phyloP scores from a whole-genome alignment of 192 early-diverging fungal species.

The Coemansia furcata region DNA sequence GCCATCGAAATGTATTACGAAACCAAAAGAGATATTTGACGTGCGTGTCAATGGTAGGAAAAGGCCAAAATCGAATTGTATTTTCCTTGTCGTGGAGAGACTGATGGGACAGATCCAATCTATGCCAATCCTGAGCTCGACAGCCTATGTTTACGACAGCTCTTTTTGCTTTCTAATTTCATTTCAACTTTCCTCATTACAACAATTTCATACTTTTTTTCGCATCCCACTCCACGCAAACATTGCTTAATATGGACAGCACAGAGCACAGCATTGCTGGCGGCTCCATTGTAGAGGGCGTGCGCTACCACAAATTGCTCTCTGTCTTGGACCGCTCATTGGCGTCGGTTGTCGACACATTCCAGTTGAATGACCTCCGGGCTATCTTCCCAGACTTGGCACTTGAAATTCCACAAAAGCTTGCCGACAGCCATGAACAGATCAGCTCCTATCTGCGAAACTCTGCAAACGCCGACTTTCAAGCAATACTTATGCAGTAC shows the following conservation, averaged over 20 bases:
- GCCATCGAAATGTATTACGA: neutral
- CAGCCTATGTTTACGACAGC: no score
- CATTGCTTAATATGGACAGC: neutral
- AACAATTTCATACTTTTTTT: no score
- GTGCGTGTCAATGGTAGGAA: neutral
- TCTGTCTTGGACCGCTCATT: conserved; percentile 52
- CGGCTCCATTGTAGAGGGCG: conserved; percentile 18
- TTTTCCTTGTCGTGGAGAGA: neutral
- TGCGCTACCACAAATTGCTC: conserved; percentile 49
- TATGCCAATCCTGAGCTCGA: no score
- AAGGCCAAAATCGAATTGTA: neutral
- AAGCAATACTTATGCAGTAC: conserved; percentile 52
- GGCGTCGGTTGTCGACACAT: conserved; percentile 44
- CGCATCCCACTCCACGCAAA: no score
- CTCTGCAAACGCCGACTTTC: conserved; percentile 49
- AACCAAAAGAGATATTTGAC: neutral
- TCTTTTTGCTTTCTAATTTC: no score
- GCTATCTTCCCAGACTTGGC: conserved; percentile 41
- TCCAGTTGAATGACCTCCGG: conserved; percentile 38
- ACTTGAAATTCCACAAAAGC: conserved; percentile 44
- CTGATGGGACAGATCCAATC: neutral
- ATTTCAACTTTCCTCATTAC: no score
- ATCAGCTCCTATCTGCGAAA: conserved; percentile 49
- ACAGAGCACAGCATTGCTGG: neutral
- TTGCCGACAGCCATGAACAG: conserved; percentile 48